Conservation (phyloP, 805 yeast genomes). For the Candida tammaniensis region DNA sequence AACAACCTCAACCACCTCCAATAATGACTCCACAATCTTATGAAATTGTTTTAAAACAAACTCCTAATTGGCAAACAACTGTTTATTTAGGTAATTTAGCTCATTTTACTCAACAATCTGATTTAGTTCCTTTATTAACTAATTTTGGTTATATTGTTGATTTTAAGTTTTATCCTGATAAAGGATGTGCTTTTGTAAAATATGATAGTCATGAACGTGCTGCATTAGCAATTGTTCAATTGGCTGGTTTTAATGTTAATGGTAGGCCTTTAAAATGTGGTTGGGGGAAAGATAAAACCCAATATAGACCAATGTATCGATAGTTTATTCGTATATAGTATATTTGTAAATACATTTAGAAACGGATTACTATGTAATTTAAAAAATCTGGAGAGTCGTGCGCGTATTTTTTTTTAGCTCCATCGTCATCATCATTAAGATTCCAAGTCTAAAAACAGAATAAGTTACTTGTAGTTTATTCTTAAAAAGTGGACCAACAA, state of each 20-base stretch:
- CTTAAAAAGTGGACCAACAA: too few species aligned
- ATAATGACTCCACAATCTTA: slow-evolving; percentile 14
- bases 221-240: slow-evolving; percentile 79
- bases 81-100: slow-evolving; percentile 86
- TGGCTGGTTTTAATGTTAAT: slow-evolving; percentile 66
- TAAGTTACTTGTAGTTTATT: too few species aligned
- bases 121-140: slow-evolving; percentile 69
- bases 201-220: slow-evolving; percentile 87
- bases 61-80: slow-evolving; percentile 82
- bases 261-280: slow-evolving; percentile 81
- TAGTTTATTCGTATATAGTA: too few species aligned
- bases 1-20: not conserved
- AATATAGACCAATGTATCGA: too few species aligned
- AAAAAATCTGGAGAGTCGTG: too few species aligned
- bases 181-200: slow-evolving; percentile 86
- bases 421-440: too few species aligned
- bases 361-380: too few species aligned
- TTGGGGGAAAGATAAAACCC: slow-evolving; percentile 69
- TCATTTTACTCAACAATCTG: slow-evolving; percentile 69
- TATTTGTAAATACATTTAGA: too few species aligned
- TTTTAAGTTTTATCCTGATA: slow-evolving; percentile 74
- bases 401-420: too few species aligned
- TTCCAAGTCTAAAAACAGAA: too few species aligned
- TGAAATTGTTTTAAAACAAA: slow-evolving; percentile 69
- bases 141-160: slow-evolving; percentile 82